phyloP scores from a whole-genome alignment of 257 asterid species.

The Solanum pennellii region DNA sequence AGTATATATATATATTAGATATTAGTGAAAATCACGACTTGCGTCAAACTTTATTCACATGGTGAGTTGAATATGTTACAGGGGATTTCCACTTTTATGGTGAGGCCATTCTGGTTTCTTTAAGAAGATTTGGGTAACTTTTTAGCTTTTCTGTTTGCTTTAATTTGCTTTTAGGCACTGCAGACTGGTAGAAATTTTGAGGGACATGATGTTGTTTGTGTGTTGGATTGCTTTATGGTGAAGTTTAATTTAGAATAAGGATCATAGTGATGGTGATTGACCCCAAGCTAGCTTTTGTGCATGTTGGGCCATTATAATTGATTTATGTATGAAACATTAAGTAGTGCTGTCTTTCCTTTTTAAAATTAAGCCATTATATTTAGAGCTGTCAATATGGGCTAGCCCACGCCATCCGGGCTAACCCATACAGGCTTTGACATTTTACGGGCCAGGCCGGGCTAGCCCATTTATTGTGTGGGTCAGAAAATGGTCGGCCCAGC shows the following conservation, averaged over 20 bases:
- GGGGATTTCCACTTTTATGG: constrained; percentile 10
- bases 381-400: no score
- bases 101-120: constrained; percentile 16
- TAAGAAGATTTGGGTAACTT: constrained; percentile 28
- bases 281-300: background rate
- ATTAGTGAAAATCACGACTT: background rate
- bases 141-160: constrained; percentile 20
- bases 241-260: background rate
- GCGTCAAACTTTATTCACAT: constrained; percentile 4
- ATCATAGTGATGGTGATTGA: background rate
- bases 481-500: no score
- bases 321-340: background rate
- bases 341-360: background rate
- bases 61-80: background rate
- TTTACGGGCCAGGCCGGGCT: no score
- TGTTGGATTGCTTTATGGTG: constrained; percentile 17
- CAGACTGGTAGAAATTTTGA: background rate
- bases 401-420: no score
- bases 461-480: no score
- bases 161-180: constrained; percentile 20
- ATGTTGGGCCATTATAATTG: background rate
- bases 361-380: background rate
- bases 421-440: no score
- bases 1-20: background rate
- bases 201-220: background rate